phyloP scores from a whole-genome alignment of 106 monocot genomes.

The Agapanthus africanus region DNA sequence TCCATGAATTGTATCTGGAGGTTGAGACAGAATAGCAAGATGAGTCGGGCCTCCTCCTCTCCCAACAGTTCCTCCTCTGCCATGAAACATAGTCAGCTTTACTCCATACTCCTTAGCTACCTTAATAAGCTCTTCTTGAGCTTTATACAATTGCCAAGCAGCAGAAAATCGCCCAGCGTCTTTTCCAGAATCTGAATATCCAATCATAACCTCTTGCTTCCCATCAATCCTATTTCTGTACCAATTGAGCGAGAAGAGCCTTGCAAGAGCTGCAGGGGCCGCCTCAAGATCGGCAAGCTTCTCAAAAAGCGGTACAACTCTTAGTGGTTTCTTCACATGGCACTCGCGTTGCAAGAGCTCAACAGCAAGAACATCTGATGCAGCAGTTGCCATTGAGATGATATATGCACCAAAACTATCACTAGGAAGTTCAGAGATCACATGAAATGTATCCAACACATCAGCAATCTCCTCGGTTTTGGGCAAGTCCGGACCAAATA shows the following conservation, averaged over 20 bases:
- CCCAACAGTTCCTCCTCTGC: conserved; percentile 90
- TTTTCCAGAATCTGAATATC: conserved; percentile 91
- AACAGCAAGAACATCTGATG: conserved; percentile 80
- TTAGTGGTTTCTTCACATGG: conserved; percentile 61
- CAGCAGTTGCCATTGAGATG: conserved; percentile 92
- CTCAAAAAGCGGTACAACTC: conserved; percentile 92
- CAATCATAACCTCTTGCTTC: conserved; percentile 97
- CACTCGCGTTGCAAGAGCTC: conserved; percentile 70
- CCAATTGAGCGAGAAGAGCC: conserved; percentile 83
- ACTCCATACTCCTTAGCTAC: conserved; percentile 79
- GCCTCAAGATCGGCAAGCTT: conserved; percentile 88
- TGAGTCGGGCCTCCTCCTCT: conserved; percentile 88
- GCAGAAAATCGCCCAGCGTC: conserved; percentile 90
- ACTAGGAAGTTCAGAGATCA: conserved; percentile 77
- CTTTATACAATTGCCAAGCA: conserved; percentile 94
- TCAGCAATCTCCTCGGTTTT: conserved; percentile 86
- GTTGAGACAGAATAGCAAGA: conserved; percentile 81
- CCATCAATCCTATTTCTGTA: conserved; percentile 73
- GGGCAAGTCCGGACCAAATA: conserved; percentile 86
- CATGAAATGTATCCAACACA: conserved; percentile 72
- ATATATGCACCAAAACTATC: conserved; percentile 95
- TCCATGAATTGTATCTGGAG: conserved; percentile 76
- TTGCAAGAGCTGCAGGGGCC: conserved; percentile 71
- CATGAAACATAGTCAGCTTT: conserved; percentile 97
- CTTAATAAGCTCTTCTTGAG: conserved; percentile 76